Conservation (phyloP, 225 moss, liverwort and hornwort genomes). For the Polytrichum formosum region DNA sequence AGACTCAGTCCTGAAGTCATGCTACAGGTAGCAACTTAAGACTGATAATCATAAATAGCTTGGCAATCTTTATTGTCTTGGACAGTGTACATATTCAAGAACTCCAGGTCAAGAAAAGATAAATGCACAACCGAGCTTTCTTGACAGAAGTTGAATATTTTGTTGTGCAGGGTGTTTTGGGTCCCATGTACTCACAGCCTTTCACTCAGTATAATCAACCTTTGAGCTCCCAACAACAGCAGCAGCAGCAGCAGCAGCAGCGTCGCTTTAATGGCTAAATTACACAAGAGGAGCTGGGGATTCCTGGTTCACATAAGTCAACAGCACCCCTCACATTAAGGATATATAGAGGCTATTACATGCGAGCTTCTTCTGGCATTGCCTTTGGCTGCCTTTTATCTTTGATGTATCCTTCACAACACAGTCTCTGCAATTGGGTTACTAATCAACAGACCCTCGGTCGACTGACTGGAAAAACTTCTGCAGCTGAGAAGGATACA, state of each 20-base stretch:
- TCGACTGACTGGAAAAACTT: conserved; percentile 17
- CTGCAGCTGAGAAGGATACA: conserved; percentile 29
- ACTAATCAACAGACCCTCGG: conserved; percentile 27
- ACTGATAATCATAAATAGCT: too few relatives aligned
- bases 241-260: conserved; percentile 57
- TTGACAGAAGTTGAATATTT: not conserved
- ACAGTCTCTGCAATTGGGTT: conserved; percentile 23
- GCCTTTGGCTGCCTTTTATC: conserved; percentile 31
- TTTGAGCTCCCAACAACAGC: conserved; percentile 65
- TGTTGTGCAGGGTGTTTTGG: conserved; percentile 73
- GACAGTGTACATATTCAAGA: too few relatives aligned
- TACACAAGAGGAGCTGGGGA: conserved; percentile 16
- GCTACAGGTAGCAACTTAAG: too few relatives aligned
- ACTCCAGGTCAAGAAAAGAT: too few relatives aligned
- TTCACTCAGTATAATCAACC: conserved; percentile 93
- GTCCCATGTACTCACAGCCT: conserved; percentile 84
- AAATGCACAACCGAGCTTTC: too few relatives aligned
- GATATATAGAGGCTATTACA: conserved; percentile 42
- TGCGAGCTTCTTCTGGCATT: conserved; percentile 24
- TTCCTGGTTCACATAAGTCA: conserved; percentile 48
- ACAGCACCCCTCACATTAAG: conserved; percentile 41
- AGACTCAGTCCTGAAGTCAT: too few relatives aligned
- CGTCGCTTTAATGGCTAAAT: conserved; percentile 89
- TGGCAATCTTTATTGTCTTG: too few relatives aligned
- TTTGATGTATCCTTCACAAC: conserved; percentile 31